Evolutionary conservation across 2,329 filamentous ascomycete genomes (phyloP).

Genomic region (Teratosphaeria destructans): DNA sequence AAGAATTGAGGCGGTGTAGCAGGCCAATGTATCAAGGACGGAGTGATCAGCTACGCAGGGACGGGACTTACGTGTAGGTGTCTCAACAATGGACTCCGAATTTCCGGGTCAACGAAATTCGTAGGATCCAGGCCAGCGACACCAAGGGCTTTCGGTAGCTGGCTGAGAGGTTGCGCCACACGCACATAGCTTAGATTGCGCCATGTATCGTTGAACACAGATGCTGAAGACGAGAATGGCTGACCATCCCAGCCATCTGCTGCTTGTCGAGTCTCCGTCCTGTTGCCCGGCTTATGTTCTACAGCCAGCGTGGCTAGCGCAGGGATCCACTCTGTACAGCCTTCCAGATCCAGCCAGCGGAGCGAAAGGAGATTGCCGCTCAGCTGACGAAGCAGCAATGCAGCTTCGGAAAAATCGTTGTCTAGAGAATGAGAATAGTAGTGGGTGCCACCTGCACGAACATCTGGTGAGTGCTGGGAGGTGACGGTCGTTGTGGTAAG

Average conservation of each 20-base stretch:
- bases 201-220: conserved; percentile 32
- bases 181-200: conserved; percentile 33
- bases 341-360: conserved; percentile 52
- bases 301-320: conserved; percentile 30
- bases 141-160: neutral
- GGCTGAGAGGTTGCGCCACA: conserved; percentile 22
- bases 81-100: neutral
- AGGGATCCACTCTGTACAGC: conserved; percentile 46
- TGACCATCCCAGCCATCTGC: neutral
- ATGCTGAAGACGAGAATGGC: conserved; percentile 4
- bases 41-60: too few species aligned
- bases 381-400: conserved; percentile 45
- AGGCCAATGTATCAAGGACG: too few species aligned
- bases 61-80: neutral
- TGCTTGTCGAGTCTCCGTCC: neutral
- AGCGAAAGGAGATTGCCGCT: conserved; percentile 47
- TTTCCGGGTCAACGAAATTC: neutral
- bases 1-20: too few species aligned
- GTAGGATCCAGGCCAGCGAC: neutral
- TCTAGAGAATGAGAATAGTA: conserved; percentile 43
- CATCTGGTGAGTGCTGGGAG: conserved; percentile 29
- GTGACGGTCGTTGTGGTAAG: conserved; percentile 36
- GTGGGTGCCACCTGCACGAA: conserved; percentile 42
- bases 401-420: conserved; percentile 46
- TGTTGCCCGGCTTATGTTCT: neutral